Evolutionary conservation across 176 grass and related monocot genomes (phyloP).

Genomic region (Oryza officinalis): DNA sequence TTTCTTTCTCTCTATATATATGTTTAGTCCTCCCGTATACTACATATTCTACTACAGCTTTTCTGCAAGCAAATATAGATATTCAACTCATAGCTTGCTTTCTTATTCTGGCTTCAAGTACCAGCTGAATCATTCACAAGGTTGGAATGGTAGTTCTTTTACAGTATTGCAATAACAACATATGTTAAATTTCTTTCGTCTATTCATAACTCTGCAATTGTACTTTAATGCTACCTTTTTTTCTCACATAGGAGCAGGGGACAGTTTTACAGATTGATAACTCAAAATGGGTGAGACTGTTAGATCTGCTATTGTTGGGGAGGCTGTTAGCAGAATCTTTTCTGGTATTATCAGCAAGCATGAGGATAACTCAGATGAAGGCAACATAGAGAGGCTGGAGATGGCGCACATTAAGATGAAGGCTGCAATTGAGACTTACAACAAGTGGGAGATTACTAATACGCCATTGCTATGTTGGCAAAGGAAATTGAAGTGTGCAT

Average conservation of each 20-base stretch:
- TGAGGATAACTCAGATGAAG: not conserved
- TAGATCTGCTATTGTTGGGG: not conserved
- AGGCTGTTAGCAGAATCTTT: not conserved
- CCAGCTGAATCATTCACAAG: not conserved
- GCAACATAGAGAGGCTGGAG: not conserved
- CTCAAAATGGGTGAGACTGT: not conserved
- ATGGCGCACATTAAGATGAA: not conserved
- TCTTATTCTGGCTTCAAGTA: no score
- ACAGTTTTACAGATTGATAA: not conserved
- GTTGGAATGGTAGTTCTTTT: no score
- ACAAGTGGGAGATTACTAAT: not conserved
- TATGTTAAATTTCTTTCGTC: no score
- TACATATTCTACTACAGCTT: not conserved
- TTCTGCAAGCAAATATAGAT: not conserved
- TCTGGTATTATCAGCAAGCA: not conserved
- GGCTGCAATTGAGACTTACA: not conserved
- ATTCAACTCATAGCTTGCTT: not conserved
- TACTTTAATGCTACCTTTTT: no score
- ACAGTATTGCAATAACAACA: no score
- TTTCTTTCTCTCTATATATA: no score
- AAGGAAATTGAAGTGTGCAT: not conserved
- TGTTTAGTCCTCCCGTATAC: not conserved
- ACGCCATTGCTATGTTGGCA: not conserved
- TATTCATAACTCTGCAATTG: no score
- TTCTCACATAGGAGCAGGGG: no score